Percentiles rank a stretch among this genome's conserved stretches.
Conservation (phyloP, 2,329 filamentous ascomycete genomes). For the Penicillium sp. region DNA sequence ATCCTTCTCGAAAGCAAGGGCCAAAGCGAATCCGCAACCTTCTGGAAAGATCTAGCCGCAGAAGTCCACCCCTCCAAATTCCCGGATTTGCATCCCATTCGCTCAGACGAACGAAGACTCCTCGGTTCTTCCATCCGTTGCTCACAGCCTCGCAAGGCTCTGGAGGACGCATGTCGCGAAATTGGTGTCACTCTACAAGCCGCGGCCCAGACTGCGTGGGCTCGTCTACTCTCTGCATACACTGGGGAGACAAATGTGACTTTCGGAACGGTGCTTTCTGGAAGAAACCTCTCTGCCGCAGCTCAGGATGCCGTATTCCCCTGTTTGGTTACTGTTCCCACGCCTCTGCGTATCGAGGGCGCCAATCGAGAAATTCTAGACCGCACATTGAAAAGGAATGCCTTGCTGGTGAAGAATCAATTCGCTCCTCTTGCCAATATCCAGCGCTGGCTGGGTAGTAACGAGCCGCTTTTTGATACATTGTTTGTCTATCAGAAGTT, state of each 20-base stretch:
- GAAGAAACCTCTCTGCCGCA: constrained; percentile 62
- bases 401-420: constrained; percentile 67
- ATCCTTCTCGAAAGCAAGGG: constrained; percentile 45
- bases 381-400: constrained; percentile 67
- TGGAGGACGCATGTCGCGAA: constrained; percentile 60
- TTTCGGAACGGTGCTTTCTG: constrained; percentile 81
- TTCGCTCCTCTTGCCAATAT: constrained; percentile 71
- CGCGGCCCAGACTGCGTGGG: constrained; percentile 76
- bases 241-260: constrained; percentile 72
- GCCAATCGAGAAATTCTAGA: constrained; percentile 61
- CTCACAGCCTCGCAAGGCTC: constrained; percentile 40
- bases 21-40: constrained; percentile 41
- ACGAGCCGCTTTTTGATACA: constrained; percentile 75
- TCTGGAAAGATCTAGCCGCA: constrained; percentile 65
- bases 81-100: constrained; percentile 70
- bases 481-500: constrained; percentile 79
- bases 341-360: constrained; percentile 59
- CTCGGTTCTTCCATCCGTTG: constrained; percentile 42
- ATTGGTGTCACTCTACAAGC: constrained; percentile 74
- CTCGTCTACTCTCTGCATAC: constrained; percentile 72
- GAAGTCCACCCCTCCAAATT: constrained; percentile 68
- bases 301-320: constrained; percentile 68
- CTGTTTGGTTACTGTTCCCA: constrained; percentile 78
- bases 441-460: constrained; percentile 68
- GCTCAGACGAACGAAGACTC: constrained; percentile 36